phyloP scores from a whole-genome alignment of 177 flowering plant species.

The Vitis hybrid region DNA sequence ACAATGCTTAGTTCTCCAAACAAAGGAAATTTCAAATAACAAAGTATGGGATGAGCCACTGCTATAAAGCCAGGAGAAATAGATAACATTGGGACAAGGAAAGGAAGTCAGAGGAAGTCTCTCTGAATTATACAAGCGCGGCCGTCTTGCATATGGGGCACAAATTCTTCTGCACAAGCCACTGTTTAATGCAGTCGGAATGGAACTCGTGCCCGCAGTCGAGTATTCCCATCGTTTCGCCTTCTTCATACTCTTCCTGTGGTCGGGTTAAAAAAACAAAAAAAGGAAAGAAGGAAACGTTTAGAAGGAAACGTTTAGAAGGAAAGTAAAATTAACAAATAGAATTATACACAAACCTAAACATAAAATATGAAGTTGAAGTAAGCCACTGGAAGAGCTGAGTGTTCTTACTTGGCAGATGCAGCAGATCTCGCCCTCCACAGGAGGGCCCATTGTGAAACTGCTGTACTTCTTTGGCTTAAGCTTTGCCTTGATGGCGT shows the following conservation, averaged over 20 bases:
- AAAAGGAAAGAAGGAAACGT: too few relatives aligned
- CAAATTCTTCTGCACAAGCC: background rate
- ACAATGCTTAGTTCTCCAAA: too few relatives aligned
- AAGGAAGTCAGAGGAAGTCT: too few relatives aligned
- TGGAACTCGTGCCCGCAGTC: slow-evolving; percentile 1
- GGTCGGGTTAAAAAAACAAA: background rate
- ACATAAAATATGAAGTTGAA: too few relatives aligned
- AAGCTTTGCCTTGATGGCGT: slow-evolving; percentile 4
- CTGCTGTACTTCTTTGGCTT: background rate
- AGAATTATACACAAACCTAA: background rate
- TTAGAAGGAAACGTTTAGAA: background rate
- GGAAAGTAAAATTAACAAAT: background rate
- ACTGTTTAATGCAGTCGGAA: background rate
- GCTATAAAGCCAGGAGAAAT: too few relatives aligned
- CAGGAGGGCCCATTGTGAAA: background rate
- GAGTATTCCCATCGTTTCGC: background rate
- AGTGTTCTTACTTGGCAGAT: slow-evolving; percentile 22
- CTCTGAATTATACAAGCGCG: background rate
- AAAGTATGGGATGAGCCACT: too few relatives aligned
- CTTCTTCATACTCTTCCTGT: slow-evolving; percentile 4
- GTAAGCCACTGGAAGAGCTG: background rate
- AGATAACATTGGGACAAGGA: too few relatives aligned
- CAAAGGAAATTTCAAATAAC: too few relatives aligned
- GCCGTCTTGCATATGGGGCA: slow-evolving; percentile 4
- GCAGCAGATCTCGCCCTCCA: slow-evolving; percentile 21